Percentiles rank a stretch among this genome's conserved stretches.
These are phyloP conservation scores for Cutaneotrichosporon sp. DNA, from an alignment of 1,284 basidiomycete genomes.

Conservation along the genomic window DNA sequence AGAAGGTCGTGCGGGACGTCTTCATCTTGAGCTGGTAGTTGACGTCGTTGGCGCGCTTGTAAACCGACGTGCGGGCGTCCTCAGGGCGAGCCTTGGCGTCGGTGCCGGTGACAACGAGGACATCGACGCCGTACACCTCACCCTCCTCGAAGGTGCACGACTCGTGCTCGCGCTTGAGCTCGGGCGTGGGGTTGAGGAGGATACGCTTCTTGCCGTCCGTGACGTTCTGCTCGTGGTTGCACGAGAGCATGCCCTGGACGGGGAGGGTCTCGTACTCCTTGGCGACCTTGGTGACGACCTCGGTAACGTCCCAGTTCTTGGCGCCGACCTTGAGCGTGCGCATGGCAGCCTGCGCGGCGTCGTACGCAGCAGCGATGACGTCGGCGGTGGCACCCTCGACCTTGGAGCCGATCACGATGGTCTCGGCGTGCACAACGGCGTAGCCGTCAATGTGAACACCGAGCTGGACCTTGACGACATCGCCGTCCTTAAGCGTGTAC, in stretches of 20 bases:
- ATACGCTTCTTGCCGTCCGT: conserved; percentile 97
- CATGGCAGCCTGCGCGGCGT: conserved; percentile 87
- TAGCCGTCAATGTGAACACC: conserved; percentile 93
- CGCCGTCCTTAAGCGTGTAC: conserved; percentile 81
- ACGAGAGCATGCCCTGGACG: conserved; percentile 71
- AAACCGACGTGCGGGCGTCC: conserved; percentile 86
- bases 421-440: conserved; percentile 70
- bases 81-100: conserved; percentile 88
- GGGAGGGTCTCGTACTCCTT: conserved; percentile 78
- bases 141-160: conserved; percentile 81
- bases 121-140: conserved; percentile 94
- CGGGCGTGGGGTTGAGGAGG: conserved; percentile 81
- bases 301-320: conserved; percentile 93
- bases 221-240: conserved; percentile 77
- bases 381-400: conserved; percentile 82
- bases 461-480: conserved; percentile 93
- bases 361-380: conserved; percentile 87
- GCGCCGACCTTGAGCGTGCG: conserved; percentile 81
- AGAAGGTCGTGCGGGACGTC: conserved; percentile 89
- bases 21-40: conserved; percentile 98
- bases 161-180: conserved; percentile 81
- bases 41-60: conserved; percentile 80
- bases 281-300: conserved; percentile 73
- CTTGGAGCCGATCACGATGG: conserved; percentile 77
- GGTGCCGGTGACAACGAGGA: conserved; percentile 81